Conservation (phyloP, 257 asterid species). For the Ophiorrhiza pumila region DNA sequence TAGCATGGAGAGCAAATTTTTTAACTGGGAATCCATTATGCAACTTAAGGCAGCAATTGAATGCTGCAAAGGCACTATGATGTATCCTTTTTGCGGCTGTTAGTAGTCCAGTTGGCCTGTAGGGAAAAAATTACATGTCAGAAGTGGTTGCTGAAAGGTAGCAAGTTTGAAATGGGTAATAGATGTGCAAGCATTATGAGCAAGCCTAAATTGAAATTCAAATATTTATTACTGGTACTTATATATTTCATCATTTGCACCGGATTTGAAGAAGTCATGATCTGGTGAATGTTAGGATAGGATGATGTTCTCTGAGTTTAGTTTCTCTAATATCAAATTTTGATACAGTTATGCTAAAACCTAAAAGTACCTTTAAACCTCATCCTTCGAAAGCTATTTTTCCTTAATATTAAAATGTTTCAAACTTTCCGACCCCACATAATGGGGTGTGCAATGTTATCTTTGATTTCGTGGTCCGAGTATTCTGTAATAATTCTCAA, state of each 20-base stretch:
- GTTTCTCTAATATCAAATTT: conserved; percentile 7
- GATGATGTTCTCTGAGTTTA: conserved; percentile 6
- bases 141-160: neutral
- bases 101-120: neutral
- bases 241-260: neutral
- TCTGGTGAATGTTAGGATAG: neutral
- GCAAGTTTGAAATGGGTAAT: neutral
- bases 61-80: neutral
- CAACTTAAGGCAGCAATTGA: neutral
- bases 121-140: neutral
- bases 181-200: neutral
- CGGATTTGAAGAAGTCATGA: neutral
- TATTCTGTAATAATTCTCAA: conserved; percentile 18
- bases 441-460: neutral
- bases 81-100: neutral
- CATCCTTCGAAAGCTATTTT: neutral
- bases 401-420: neutral
- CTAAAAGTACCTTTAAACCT: too few species aligned
- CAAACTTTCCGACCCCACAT: too few species aligned
- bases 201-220: neutral
- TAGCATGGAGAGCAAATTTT: neutral
- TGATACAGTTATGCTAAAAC: neutral
- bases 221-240: neutral
- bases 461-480: neutral
- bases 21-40: neutral